Evolutionary conservation across 2,329 filamentous ascomycete genomes (phyloP), one percentile per base, ranked within the genome.

Genomic region (Xylaria arbuscula): DNA sequence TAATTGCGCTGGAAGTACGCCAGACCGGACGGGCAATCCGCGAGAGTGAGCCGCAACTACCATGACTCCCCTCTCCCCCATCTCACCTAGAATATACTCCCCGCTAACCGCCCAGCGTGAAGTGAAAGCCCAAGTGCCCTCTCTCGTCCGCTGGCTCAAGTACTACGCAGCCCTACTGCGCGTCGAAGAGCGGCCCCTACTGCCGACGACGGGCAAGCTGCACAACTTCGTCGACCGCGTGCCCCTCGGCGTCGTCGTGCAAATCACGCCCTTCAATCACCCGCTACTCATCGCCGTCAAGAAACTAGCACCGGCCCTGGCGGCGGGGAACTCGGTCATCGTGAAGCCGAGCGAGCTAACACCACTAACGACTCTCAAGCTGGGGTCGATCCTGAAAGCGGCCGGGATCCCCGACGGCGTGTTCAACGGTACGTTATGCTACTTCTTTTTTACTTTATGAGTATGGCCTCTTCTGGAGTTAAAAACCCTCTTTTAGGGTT

Each of bases 341-440:
- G 76, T 90, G 36, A 91, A 91, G 79, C 86, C 87, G 10, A 88
- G 85, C 67, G 89, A 91, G 78, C 84, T 89, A 72, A 87, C 88
- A 0, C 89, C 89, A 0, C 77, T 92, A 60, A 87, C 86, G 1
- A 85, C 86, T n/a, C 84, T 92, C 40, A 77, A 85, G 22, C 85
- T 90, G 9, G 88, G 86, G 17, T 84, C 77, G 17, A 82, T 93
- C 62, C 80, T 92, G 71, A 86, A 88, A 74, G 82, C 89, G 73
- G 91, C 91, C 50, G 91, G 91, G 22, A 86, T 93, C 74, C 91
- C 91, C 2, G 86, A 89, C 62, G 91, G 91, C 71, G 90, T 92
- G 19, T 84, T 92, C 77, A 90, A 87, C 76, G 28, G 28, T 28
- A 5, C 28, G 28, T 28, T 28, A 28, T 5, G 2, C 28, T 28